Evolutionary conservation across 306 rosid genomes (phyloP).

Genomic region (Ormosia semicastrata): DNA sequence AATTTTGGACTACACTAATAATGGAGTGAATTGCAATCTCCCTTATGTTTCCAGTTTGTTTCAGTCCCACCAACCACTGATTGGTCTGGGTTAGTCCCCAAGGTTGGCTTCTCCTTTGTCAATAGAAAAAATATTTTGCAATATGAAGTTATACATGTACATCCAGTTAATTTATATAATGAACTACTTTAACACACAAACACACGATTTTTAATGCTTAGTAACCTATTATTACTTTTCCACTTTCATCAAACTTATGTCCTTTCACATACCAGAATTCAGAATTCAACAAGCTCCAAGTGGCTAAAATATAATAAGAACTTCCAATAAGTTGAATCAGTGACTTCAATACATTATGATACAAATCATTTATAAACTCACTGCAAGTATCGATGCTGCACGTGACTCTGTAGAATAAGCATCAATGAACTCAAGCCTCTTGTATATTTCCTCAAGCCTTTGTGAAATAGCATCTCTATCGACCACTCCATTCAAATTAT

Average conservation of each 20-base stretch:
- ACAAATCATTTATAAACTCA: conserved; percentile 45
- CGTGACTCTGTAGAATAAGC: conserved; percentile 95
- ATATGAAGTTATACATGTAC: neutral
- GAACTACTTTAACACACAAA: neutral
- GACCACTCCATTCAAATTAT: conserved; percentile 32
- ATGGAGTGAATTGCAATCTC: neutral
- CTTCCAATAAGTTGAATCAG: neutral
- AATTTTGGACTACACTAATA: neutral
- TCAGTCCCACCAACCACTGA: neutral
- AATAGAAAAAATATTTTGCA: neutral
- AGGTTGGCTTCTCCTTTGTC: neutral
- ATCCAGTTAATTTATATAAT: neutral
- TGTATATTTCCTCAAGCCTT: conserved; percentile 88
- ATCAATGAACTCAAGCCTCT: conserved; percentile 88
- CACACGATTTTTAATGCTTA: neutral
- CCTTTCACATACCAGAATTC: neutral
- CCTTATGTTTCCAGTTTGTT: neutral
- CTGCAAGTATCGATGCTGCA: conserved; percentile 97
- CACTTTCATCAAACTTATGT: neutral
- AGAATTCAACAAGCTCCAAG: conserved; percentile 1
- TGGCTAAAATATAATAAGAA: conserved; percentile 1
- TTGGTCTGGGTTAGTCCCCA: neutral
- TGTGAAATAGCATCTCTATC: conserved; percentile 60
- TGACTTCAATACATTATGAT: conserved; percentile 11
- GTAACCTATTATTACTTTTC: neutral